Conservation (phyloP, 2,329 filamentous ascomycete genomes). For the Truncatella angustata region DNA sequence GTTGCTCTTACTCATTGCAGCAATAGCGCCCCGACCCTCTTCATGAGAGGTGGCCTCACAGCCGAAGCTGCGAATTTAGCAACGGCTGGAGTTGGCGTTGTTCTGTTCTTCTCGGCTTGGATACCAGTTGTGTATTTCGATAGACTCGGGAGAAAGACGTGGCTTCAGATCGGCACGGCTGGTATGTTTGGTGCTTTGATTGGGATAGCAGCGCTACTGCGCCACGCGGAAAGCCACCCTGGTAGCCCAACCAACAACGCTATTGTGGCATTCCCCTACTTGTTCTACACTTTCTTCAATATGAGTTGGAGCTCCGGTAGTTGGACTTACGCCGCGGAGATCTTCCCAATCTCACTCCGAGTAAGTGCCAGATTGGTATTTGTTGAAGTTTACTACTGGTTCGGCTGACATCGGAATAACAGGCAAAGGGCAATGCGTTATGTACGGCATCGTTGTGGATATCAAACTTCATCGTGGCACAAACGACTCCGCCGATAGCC, state of each 20-base stretch:
- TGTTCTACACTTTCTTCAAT: conserved; percentile 30
- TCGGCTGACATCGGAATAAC: background rate
- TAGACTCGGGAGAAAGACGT: conserved; percentile 28
- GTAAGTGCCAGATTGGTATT: conserved; percentile 14
- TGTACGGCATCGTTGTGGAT: conserved; percentile 27
- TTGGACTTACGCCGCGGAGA: conserved; percentile 30
- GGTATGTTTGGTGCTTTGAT: conserved; percentile 26
- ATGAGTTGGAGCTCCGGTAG: conserved; percentile 29
- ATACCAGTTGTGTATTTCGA: conserved; percentile 30
- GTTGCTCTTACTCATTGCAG: background rate
- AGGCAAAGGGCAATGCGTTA: conserved; percentile 29
- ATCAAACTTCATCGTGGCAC: conserved; percentile 22
- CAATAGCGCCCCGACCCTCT: conserved; percentile 12
- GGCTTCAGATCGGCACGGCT: conserved; percentile 26
- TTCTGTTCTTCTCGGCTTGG: conserved; percentile 27
- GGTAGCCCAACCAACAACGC: conserved; percentile 22
- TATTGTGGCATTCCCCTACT: conserved; percentile 27
- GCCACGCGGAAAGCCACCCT: conserved; percentile 24
- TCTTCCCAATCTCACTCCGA: conserved; percentile 26
- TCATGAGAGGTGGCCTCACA: conserved; percentile 23
- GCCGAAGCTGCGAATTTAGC: conserved; percentile 27
- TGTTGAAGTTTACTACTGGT: background rate
- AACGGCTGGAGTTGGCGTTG: conserved; percentile 26
- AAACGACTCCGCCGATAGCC: conserved; percentile 21
- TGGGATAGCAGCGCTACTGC: conserved; percentile 25